A percentile compares a stretch with the other conserved stretches of the same genome.
phyloP scores from a whole-genome alignment of 139 green algal genomes.

The Coelastrella sp. region DNA sequence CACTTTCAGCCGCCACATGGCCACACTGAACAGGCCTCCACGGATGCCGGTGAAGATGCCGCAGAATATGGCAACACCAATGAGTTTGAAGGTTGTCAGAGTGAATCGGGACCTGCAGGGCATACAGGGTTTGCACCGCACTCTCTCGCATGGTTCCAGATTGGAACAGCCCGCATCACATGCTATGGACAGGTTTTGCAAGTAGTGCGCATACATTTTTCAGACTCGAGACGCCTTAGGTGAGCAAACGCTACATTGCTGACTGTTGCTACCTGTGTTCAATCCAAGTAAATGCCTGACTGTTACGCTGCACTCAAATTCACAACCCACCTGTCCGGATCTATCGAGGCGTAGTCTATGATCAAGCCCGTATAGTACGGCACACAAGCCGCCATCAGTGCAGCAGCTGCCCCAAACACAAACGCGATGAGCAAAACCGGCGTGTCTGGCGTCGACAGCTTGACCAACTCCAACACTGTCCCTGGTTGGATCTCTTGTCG shows the following conservation, averaged over 20 bases:
- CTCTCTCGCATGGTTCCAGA: no score
- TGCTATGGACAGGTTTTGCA: no score
- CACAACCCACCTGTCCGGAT: slow-evolving; percentile 65
- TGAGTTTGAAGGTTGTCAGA: slow-evolving; percentile 68
- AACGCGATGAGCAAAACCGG: slow-evolving; percentile 72
- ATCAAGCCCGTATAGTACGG: slow-evolving; percentile 84
- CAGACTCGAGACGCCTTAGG: no score
- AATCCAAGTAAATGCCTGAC: background rate
- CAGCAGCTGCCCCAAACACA: slow-evolving; percentile 67
- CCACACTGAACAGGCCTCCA: slow-evolving; percentile 82
- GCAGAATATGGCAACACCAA: slow-evolving; percentile 69
- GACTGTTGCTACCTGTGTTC: no score
- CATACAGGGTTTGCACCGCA: no score
- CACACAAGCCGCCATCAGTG: slow-evolving; percentile 77
- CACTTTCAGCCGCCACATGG: slow-evolving; percentile 70
- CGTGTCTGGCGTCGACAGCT: slow-evolving; percentile 63
- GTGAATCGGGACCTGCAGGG: slow-evolving; percentile 60
- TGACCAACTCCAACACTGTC: slow-evolving; percentile 69
- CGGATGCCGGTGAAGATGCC: slow-evolving; percentile 81
- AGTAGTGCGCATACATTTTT: no score
- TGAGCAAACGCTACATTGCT: no score
- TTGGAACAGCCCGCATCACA: no score
- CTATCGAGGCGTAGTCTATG: slow-evolving; percentile 86
- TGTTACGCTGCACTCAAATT: background rate
- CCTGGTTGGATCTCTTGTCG: background rate